phyloP scores from a whole-genome alignment of 1,284 basidiomycete genomes.

The Clitocybe nebularis region DNA sequence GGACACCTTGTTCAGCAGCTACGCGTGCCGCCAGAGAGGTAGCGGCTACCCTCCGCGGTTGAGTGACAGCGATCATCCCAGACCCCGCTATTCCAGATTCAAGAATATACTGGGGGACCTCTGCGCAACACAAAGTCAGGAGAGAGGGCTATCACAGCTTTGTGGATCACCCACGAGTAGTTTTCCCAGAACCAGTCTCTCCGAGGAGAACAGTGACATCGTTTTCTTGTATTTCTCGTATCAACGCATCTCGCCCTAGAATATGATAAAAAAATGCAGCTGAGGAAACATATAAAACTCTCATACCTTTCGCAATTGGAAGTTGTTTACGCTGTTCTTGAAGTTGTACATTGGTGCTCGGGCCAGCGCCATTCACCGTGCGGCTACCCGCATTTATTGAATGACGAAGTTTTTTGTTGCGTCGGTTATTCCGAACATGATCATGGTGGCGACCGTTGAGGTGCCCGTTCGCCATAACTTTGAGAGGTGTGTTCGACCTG shows the following conservation, averaged over 20 bases:
- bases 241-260: slow-evolving; percentile 70
- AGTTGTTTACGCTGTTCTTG: slow-evolving; percentile 65
- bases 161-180: slow-evolving; percentile 75
- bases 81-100: slow-evolving; percentile 60
- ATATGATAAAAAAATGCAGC: not conserved
- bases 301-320: slow-evolving; percentile 72
- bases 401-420: slow-evolving; percentile 13
- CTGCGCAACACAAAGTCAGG: slow-evolving; percentile 34
- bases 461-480: slow-evolving; percentile 22
- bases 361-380: slow-evolving; percentile 10
- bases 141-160: slow-evolving; percentile 1
- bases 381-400: slow-evolving; percentile 1
- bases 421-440: slow-evolving; percentile 8
- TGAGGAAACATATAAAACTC: not conserved
- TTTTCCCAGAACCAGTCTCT: slow-evolving; percentile 98
- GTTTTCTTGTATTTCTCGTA: slow-evolving; percentile 71
- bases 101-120: slow-evolving; percentile 88
- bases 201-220: slow-evolving; percentile 92
- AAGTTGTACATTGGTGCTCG: slow-evolving; percentile 28
- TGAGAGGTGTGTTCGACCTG: slow-evolving; percentile 21
- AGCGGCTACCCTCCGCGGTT: slow-evolving; percentile 92
- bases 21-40: slow-evolving; percentile 91
- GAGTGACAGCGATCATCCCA: slow-evolving; percentile 83
- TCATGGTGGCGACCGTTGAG: slow-evolving; percentile 16
- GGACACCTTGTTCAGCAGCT: slow-evolving; percentile 74